Conservation (phyloP, 352 stramenopile species). For the Halophytophthora polymorphica region DNA sequence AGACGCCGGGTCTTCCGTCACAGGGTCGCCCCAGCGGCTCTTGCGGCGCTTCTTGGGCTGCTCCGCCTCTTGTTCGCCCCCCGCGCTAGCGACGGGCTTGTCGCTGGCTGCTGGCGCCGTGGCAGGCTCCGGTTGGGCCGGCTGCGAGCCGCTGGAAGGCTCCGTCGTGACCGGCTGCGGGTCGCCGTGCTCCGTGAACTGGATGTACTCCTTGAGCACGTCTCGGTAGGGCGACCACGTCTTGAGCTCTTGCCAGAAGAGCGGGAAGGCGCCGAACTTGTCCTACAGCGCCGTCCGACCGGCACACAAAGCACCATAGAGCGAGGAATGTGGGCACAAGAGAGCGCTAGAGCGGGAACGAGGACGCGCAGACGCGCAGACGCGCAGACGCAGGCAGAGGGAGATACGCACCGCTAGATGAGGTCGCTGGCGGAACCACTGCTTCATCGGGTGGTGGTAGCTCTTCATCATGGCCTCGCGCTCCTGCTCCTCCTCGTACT, state of each 20-base stretch:
- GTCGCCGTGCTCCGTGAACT: constrained; percentile 54
- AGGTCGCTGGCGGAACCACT: constrained; percentile 78
- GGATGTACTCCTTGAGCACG: constrained; percentile 89
- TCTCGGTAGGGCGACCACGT: constrained; percentile 92
- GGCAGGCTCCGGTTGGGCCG: constrained; percentile 2
- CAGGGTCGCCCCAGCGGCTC: constrained; percentile 83
- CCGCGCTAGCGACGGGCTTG: background rate
- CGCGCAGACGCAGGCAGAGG: background rate
- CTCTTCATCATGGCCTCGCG: constrained; percentile 87
- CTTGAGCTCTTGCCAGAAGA: constrained; percentile 95
- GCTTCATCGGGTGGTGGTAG: constrained; percentile 86
- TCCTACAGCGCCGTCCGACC: constrained; percentile 23
- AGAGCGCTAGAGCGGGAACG: no score
- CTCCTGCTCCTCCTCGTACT: constrained; percentile 85
- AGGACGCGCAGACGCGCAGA: no score
- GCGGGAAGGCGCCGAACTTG: constrained; percentile 89
- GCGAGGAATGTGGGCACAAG: constrained; percentile 1
- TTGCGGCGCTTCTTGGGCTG: constrained; percentile 75
- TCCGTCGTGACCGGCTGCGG: constrained; percentile 10
- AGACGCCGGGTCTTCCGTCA: constrained; percentile 21
- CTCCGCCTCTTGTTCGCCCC: constrained; percentile 24
- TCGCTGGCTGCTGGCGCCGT: background rate
- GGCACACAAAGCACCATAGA: constrained; percentile 5
- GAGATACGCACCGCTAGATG: constrained; percentile 30
- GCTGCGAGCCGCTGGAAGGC: constrained; percentile 3